Percentiles rank a stretch among this genome's conserved stretches.
These are phyloP conservation scores for Spirogloea muscicola DNA, from an alignment of 139 green algal species.

Conservation along the genomic window DNA sequence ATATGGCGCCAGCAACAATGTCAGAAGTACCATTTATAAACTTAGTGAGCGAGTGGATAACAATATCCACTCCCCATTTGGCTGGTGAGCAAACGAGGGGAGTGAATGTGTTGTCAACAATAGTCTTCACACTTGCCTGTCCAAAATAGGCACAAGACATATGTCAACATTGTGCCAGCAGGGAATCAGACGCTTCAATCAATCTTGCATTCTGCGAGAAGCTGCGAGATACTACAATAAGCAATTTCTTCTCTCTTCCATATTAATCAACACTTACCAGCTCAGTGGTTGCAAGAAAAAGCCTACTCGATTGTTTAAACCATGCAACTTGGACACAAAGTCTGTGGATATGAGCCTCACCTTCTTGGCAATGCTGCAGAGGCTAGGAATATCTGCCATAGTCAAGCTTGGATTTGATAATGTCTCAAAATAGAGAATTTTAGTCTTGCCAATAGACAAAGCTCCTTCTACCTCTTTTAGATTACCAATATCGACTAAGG, in stretches of 20 bases:
- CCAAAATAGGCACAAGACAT: not conserved
- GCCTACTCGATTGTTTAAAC: no score
- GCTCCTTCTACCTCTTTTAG: constrained; percentile 53
- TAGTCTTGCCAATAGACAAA: constrained; percentile 16
- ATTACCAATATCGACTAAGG: constrained; percentile 67
- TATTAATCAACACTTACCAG: no score
- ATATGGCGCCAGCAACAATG: constrained; percentile 59
- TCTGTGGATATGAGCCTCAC: no score
- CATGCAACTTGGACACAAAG: no score
- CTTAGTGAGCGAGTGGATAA: constrained; percentile 75
- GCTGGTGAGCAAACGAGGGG: constrained; percentile 57
- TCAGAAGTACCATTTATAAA: constrained; percentile 67
- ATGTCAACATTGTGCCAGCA: no score
- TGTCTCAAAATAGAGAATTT: constrained; percentile 64
- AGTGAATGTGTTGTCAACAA: constrained; percentile 79
- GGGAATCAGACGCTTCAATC: no score
- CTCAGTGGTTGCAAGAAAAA: no score
- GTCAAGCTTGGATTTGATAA: constrained; percentile 70
- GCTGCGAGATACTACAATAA: no score
- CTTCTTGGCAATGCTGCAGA: constrained; percentile 54
- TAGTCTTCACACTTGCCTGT: constrained; percentile 40
- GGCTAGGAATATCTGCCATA: constrained; percentile 56
- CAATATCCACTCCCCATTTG: constrained; percentile 59
- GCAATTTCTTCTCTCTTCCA: no score
- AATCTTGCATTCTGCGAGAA: no score